phyloP scores from a whole-genome alignment of 2,329 filamentous ascomycete species.

The Mollisia scopiformis region DNA sequence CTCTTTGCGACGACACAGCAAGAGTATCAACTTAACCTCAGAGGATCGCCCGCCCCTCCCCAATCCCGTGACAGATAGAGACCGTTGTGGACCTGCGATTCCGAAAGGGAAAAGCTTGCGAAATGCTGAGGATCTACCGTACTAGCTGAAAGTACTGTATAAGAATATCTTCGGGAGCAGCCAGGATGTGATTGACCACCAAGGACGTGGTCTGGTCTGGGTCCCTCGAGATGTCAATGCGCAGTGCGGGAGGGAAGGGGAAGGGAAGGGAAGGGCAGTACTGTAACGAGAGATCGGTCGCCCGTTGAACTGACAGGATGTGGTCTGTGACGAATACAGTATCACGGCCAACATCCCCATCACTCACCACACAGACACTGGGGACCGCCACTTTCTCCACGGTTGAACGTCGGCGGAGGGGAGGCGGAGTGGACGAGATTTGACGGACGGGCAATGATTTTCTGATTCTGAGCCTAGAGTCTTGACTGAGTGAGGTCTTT shows the following conservation, averaged over 20 bases:
- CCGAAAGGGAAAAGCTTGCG: slow-evolving; percentile 1
- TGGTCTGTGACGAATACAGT: not conserved
- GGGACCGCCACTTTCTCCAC: slow-evolving; percentile 10
- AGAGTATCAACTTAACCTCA: no score
- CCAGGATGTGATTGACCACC: no score
- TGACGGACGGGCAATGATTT: no score
- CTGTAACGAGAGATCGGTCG: slow-evolving; percentile 8
- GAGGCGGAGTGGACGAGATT: not conserved
- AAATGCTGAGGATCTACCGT: no score
- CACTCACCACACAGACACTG: no score
- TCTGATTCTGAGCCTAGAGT: no score
- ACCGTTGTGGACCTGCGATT: not conserved
- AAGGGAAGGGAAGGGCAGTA: no score
- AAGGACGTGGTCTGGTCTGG: no score
- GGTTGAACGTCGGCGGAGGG: slow-evolving; percentile 4
- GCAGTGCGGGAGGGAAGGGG: no score
- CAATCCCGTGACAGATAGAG: not conserved
- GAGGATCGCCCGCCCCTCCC: not conserved
- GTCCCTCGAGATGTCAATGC: no score
- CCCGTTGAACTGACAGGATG: slow-evolving; percentile 1
- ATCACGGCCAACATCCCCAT: slow-evolving; percentile 11
- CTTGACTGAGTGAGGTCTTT: not conserved
- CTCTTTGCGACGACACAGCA: not conserved
- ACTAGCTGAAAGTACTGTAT: no score
- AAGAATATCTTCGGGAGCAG: not conserved